Percentiles rank a stretch among this genome's conserved stretches.
phyloP scores from a whole-genome alignment of 768 basidiomycete genomes.

The Collybia sordida region DNA sequence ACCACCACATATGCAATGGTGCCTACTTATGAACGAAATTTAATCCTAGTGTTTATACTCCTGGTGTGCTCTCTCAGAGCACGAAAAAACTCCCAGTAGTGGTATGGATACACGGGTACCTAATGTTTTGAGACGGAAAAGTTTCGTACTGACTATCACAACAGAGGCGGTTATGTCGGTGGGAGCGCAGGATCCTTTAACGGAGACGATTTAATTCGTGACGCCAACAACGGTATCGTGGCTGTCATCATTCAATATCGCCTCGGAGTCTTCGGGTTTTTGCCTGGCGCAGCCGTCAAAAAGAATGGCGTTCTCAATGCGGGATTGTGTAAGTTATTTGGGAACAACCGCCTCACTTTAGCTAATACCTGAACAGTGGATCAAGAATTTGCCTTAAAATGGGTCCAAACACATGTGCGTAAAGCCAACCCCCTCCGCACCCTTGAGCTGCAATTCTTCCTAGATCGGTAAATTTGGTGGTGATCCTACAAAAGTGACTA shows the following conservation, averaged over 20 bases:
- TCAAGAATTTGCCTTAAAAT: constrained; percentile 22
- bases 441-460: background rate
- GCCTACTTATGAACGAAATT: background rate
- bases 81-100: constrained; percentile 31
- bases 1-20: background rate
- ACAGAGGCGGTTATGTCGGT: constrained; percentile 26
- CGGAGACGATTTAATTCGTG: constrained; percentile 30
- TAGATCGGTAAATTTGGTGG: constrained; percentile 39
- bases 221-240: constrained; percentile 28
- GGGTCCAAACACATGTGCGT: constrained; percentile 22
- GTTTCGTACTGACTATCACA: background rate
- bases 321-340: constrained; percentile 35
- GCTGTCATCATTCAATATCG: constrained; percentile 39
- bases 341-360: too few species aligned
- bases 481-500: constrained; percentile 32
- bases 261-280: constrained; percentile 41
- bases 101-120: constrained; percentile 41
- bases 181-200: constrained; percentile 21
- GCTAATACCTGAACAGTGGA: constrained; percentile 13
- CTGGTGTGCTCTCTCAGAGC: constrained; percentile 18
- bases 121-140: background rate
- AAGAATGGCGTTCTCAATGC: constrained; percentile 41
- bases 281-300: constrained; percentile 38
- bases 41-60: constrained; percentile 30
- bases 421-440: background rate